These are phyloP conservation scores for Rutstroemia sydowiana DNA, from an alignment of 2,329 filamentous ascomycete genomes.

Conservation along the genomic window DNA sequence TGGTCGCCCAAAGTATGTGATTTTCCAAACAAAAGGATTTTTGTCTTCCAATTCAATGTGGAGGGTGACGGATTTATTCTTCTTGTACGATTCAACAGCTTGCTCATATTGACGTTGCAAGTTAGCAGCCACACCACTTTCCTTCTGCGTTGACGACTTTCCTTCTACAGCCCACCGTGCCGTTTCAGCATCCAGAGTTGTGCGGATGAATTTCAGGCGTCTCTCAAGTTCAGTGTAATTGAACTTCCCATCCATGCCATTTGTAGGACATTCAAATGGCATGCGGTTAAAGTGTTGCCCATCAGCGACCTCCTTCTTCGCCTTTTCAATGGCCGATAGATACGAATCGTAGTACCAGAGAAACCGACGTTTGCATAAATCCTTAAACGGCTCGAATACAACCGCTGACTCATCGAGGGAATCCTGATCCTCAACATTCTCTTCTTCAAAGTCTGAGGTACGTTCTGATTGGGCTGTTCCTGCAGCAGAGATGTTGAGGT, in stretches of 20 bases:
- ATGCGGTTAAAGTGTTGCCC: constrained; percentile 64
- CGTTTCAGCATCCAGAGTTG: constrained; percentile 65
- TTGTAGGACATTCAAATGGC: constrained; percentile 75
- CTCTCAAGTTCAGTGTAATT: constrained; percentile 67
- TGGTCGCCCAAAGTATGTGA: constrained; percentile 85
- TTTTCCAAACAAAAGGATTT: constrained; percentile 83
- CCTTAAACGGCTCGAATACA: constrained; percentile 79
- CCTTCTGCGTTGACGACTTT: constrained; percentile 50
- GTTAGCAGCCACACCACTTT: constrained; percentile 71
- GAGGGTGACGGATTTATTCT: constrained; percentile 60
- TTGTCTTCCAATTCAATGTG: constrained; percentile 68
- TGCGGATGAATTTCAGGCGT: constrained; percentile 62
- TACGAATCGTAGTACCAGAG: constrained; percentile 96
- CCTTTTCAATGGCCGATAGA: constrained; percentile 60
- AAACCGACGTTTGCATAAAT: constrained; percentile 84
- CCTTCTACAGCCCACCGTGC: constrained; percentile 66
- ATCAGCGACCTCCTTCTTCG: constrained; percentile 55
- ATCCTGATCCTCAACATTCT: constrained; percentile 31
- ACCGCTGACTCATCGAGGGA: constrained; percentile 40
- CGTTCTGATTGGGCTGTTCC: constrained; percentile 33
- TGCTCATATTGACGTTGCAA: constrained; percentile 81
- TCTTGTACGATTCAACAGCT: constrained; percentile 66
- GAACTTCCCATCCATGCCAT: constrained; percentile 81
- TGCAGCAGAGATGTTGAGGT: constrained; percentile 55
- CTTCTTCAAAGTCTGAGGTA: constrained; percentile 30